Evolutionary conservation across 1,284 basidiomycete genomes (phyloP).

Genomic region (Rhodofomes roseus): DNA sequence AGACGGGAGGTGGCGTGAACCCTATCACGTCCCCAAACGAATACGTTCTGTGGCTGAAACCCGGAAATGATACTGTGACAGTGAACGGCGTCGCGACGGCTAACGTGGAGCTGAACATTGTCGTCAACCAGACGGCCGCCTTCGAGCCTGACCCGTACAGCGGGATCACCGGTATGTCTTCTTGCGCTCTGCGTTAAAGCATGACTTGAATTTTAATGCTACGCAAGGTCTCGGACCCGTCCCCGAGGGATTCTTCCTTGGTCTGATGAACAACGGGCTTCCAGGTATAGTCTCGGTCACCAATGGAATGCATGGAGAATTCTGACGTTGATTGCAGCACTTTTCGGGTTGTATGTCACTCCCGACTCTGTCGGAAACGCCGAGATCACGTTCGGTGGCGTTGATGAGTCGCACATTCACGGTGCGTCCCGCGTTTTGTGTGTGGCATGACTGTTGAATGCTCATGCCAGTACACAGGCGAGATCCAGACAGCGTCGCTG

Average conservation of each 20-base stretch:
- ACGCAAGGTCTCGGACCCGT: slow-evolving; percentile 43
- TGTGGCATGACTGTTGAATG: neutral
- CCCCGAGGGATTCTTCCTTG: slow-evolving; percentile 46
- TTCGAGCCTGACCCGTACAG: slow-evolving; percentile 53
- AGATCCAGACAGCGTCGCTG: neutral
- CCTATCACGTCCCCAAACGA: slow-evolving; percentile 42
- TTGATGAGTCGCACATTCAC: slow-evolving; percentile 47
- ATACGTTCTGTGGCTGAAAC: slow-evolving; percentile 40
- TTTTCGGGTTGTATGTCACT: slow-evolving; percentile 52
- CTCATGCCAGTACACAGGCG: neutral
- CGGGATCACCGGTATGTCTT: slow-evolving; percentile 42
- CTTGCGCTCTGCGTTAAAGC: neutral
- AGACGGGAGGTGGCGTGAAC: slow-evolving; percentile 53
- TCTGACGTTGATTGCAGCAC: slow-evolving; percentile 27
- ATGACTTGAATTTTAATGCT: neutral
- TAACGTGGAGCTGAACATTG: slow-evolving; percentile 40
- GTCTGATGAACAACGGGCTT: slow-evolving; percentile 43
- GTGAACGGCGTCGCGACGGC: slow-evolving; percentile 40
- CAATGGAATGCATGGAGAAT: neutral
- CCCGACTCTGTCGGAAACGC: slow-evolving; percentile 46
- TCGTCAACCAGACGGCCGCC: slow-evolving; percentile 45
- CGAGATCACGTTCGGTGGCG: slow-evolving; percentile 51
- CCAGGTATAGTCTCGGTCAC: slow-evolving; percentile 34
- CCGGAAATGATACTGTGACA: slow-evolving; percentile 41
- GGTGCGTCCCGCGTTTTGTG: slow-evolving; percentile 25